Percentiles rank a stretch among this genome's conserved stretches.
Conservation (phyloP, 805 yeast species). For the Aciculoconidium aculeatum region DNA sequence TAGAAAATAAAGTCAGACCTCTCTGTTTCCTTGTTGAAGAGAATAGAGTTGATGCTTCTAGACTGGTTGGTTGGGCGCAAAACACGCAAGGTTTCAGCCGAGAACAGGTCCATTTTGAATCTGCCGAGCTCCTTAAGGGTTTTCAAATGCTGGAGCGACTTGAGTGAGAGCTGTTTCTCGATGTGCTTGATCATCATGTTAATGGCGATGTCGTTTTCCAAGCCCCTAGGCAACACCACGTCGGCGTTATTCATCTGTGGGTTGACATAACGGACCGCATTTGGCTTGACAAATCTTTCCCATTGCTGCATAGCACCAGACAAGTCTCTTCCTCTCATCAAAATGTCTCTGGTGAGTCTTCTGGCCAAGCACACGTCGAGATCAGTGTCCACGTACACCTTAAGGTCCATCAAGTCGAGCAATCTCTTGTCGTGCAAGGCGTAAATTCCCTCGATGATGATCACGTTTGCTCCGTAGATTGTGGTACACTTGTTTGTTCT, state of each 20-base stretch:
- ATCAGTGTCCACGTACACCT: conserved; percentile 90
- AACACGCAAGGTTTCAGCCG: conserved; percentile 17
- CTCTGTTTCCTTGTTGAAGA: conserved; percentile 48
- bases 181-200: conserved; percentile 76
- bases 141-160: conserved; percentile 62
- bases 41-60: conserved; percentile 62
- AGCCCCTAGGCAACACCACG: conserved; percentile 84
- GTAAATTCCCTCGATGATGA: conserved; percentile 87
- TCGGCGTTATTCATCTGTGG: conserved; percentile 81
- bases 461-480: conserved; percentile 90
- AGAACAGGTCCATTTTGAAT: conserved; percentile 7
- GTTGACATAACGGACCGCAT: conserved; percentile 66
- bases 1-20: conserved; percentile 81
- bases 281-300: conserved; percentile 89
- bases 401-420: conserved; percentile 73
- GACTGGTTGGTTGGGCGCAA: conserved; percentile 60
- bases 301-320: conserved; percentile 82
- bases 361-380: conserved; percentile 88
- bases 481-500: conserved; percentile 60
- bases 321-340: conserved; percentile 80
- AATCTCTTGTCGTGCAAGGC: conserved; percentile 70
- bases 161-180: conserved; percentile 58
- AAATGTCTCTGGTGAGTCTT: conserved; percentile 79
- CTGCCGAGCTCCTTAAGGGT: conserved; percentile 55
- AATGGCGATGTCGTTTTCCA: conserved; percentile 77